Evolutionary conservation across 352 stramenopile species (phyloP).

Genomic region (Globisporangium camurandrum): DNA sequence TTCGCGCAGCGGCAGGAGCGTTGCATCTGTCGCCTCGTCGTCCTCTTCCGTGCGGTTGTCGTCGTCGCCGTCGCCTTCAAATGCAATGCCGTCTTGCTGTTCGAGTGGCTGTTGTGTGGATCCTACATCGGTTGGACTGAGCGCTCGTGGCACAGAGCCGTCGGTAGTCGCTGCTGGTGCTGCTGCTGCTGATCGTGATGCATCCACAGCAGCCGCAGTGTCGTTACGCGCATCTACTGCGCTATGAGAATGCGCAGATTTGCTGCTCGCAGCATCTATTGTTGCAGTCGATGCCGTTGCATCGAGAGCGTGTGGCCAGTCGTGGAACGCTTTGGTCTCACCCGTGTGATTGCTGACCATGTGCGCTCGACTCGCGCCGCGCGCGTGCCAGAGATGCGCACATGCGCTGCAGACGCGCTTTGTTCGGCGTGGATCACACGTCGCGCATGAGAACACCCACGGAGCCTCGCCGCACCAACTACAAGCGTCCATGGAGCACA

Average conservation of each 20-base stretch:
- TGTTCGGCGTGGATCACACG: slow-evolving; percentile 22
- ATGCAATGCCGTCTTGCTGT: background rate
- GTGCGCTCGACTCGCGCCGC: slow-evolving; percentile 26
- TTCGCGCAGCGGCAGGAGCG: slow-evolving; percentile 14
- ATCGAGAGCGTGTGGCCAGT: slow-evolving; percentile 8
- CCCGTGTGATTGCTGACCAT: slow-evolving; percentile 17
- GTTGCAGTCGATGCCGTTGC: background rate
- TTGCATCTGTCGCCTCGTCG: background rate
- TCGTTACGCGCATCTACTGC: background rate
- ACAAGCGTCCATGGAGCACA: slow-evolving; percentile 10
- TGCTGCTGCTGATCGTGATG: background rate
- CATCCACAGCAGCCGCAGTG: background rate
- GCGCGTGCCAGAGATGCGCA: slow-evolving; percentile 28
- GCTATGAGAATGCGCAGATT: background rate
- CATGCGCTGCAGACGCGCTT: slow-evolving; percentile 25
- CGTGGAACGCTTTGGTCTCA: slow-evolving; percentile 8
- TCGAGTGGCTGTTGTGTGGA: background rate
- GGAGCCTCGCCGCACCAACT: slow-evolving; percentile 27
- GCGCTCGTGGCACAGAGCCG: no score
- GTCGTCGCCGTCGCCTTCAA: background rate
- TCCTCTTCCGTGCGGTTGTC: no score
- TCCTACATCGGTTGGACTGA: no score
- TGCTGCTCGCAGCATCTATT: background rate
- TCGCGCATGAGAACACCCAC: slow-evolving; percentile 24
- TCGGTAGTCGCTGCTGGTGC: background rate